Conservation (phyloP, 768 basidiomycete species). For the Postia placenta region DNA sequence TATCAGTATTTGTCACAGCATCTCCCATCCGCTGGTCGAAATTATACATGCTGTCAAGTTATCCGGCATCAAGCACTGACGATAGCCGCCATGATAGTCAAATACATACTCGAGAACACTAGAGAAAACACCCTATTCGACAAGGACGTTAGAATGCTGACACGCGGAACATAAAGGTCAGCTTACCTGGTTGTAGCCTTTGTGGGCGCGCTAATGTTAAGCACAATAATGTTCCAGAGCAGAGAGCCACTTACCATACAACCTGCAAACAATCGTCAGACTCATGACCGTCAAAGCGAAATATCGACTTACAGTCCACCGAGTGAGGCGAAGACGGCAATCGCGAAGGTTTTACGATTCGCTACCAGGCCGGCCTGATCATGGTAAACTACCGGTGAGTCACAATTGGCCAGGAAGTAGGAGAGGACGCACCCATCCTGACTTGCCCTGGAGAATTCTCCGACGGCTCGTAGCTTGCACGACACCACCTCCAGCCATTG, state of each 20-base stretch:
- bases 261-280: constrained; percentile 27
- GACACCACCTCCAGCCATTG: constrained; percentile 42
- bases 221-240: background rate
- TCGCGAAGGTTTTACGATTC: constrained; percentile 58
- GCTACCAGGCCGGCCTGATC: constrained; percentile 58
- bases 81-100: background rate
- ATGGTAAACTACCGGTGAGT: constrained; percentile 4
- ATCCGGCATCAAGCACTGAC: background rate
- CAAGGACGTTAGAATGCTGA: constrained; percentile 7
- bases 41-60: constrained; percentile 36
- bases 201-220: background rate
- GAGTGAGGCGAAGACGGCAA: constrained; percentile 73
- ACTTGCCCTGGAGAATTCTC: constrained; percentile 51
- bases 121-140: constrained; percentile 65
- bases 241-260: constrained; percentile 46
- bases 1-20: constrained; percentile 43
- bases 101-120: constrained; percentile 54
- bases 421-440: constrained; percentile 52
- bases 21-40: constrained; percentile 51
- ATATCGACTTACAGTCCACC: constrained; percentile 59
- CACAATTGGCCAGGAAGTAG: background rate
- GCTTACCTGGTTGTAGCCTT: constrained; percentile 63
- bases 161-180: background rate
- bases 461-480: constrained; percentile 35
- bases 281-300: background rate